Base-by-base conservation (phyloP, 164 flowering plant genomes). In the Macadamia integrifolia region DNA sequence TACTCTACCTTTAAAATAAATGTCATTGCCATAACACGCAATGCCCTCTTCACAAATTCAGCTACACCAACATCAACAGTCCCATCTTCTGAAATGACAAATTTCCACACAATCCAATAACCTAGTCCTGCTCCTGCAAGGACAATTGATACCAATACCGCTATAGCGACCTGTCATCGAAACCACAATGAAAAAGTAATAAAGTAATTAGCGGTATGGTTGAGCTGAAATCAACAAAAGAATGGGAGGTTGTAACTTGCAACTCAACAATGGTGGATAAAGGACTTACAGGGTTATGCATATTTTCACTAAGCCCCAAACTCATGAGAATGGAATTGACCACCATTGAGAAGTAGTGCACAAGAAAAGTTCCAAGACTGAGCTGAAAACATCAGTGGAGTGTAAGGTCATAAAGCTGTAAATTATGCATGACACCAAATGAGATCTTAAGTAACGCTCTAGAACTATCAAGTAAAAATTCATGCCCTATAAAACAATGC, bases 121-220 rank as follows among this genome's bases (percentile, higher is more conserved):
- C 98, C 98, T 40, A 91, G 73, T 64, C 84, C 97, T 78, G 98
- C 98, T 79, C 98, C 98, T 9, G 90, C 80, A 58, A 93, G 80
- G 56, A 86, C 42, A 68, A 91, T 79, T 12, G 83, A 52, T 52
- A 85, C 15, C 72, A 91, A 77, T 42, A 85, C 53, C 23, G 23
- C 23, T 23, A 23, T 23, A 61, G 84, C 79, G 29, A 93, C 93
- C 98, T 93, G 93, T 7, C 58, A 63, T 12, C 40, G 42, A 60
- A 14, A 65, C 35, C 46, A 29, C 9, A 43, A 1, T 43, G 61
- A 32, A 56, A 58, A 11, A 14, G 23, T 35, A 30, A 18, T 17
- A 61, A 72, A 23, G 28, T 40, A 62, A 75, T 49, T 40, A 67
- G 18, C n/a, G 23, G 23, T 1, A 3, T 13, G 28, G 43, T 42